Conservation (phyloP, 1,284 basidiomycete genomes). For the Moesziomyces globuligerus region DNA sequence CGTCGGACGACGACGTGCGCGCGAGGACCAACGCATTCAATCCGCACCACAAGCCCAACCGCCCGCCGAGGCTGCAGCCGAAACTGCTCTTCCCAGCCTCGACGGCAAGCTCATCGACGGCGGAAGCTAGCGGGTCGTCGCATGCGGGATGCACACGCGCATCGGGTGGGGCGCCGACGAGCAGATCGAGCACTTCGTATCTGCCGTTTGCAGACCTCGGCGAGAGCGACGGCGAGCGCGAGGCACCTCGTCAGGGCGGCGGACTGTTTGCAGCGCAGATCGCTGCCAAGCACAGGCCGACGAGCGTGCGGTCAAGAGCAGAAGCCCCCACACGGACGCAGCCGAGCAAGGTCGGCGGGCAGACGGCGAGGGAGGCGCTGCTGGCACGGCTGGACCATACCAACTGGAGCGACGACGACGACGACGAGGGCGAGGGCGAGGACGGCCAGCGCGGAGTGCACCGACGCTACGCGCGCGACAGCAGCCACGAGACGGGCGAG, state of each 20-base stretch:
- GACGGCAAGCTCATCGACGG: too few relatives aligned
- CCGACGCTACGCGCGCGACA: slow-evolving; percentile 6
- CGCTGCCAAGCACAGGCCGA: slow-evolving; percentile 14
- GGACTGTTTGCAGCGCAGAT: slow-evolving; percentile 36
- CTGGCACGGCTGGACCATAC: slow-evolving; percentile 45
- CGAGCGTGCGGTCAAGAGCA: not conserved
- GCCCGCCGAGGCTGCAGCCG: slow-evolving; percentile 41
- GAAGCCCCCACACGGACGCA: not conserved
- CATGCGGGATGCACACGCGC: not conserved
- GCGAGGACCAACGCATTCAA: slow-evolving; percentile 28
- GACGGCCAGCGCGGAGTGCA: not conserved
- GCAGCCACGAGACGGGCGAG: slow-evolving; percentile 8
- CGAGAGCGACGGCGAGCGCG: slow-evolving; percentile 11
- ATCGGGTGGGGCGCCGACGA: not conserved
- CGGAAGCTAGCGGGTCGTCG: slow-evolving; percentile 1
- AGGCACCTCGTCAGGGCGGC: slow-evolving; percentile 9
- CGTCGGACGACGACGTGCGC: slow-evolving; percentile 16
- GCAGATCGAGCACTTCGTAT: not conserved
- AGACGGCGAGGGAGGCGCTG: slow-evolving; percentile 24
- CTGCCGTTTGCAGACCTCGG: slow-evolving; percentile 9
- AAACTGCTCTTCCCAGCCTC: slow-evolving; percentile 47
- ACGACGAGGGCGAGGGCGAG: slow-evolving; percentile 18
- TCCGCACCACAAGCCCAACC: slow-evolving; percentile 23
- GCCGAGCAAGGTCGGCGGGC: too few relatives aligned
- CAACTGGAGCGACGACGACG: slow-evolving; percentile 51